Base-by-base conservation (phyloP, 2,329 filamentous ascomycete species). In the Allantophomopsis lycopodina region DNA sequence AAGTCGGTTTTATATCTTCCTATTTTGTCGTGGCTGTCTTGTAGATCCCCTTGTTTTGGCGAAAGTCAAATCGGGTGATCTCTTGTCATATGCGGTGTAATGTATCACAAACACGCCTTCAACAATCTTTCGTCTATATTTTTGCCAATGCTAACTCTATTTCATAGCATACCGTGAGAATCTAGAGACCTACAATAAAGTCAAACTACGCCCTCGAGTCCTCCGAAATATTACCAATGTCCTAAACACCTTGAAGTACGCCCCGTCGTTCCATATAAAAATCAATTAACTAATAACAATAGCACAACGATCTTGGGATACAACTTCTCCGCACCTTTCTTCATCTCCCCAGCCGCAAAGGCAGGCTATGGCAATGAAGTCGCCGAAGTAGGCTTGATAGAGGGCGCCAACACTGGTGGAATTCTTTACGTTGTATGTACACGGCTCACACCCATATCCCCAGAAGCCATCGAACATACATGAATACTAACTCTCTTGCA, bases 321-420 rank as follows among this genome's bases (percentile, higher is more conserved):
- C 55, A 67, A 70, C 54, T 68, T 71, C 53, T 66, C 62, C 1
- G 61, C 63, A 0, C 69, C 69, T n/a, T 66, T 73, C 57, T 73
- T 67, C 57, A 72, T 73, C 50, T 60, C 60, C 42, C 68, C 69
- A 4, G 64, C 62, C 8, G 65, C 68, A 18, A 8, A 28, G 23
- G 68, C 56, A 14, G 62, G 54, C 20, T 62, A 64, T 39, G 68
- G 51, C 7, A 59, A 72, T 44, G 50, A 56, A 0, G 59, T 64
- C 2, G 69, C 57, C 16, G 69, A 74, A 55, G 47, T 61, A 7
- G 68, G 68, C 48, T 53, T 75, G 17, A 61, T 69, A 40, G 60
- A 64, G 55, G 67, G 31, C 16, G 42, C 42, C 7, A 28, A 28
- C 11, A 12, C 23, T 8, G 11, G 23, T 10, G 23, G 23, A 28